A percentile compares a stretch with the other conserved stretches of the same genome.
Conservation (phyloP, 495 filamentous ascomycete genomes). For the Podospora pseudoanserina region DNA sequence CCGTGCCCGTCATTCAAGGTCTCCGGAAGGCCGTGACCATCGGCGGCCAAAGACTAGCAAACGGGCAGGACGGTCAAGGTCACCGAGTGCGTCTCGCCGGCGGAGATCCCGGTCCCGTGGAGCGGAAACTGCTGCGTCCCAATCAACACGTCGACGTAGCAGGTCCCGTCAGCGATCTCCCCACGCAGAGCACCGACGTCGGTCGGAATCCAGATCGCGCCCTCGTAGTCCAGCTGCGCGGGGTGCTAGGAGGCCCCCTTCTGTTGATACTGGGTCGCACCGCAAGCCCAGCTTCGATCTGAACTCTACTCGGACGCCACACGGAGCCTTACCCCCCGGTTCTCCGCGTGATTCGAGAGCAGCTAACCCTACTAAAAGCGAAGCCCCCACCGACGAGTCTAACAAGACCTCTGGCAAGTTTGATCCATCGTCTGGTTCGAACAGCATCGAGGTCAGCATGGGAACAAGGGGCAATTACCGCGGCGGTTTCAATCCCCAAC, state of each 20-base stretch:
- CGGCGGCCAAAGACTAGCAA: slow-evolving; percentile 24
- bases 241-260: slow-evolving; percentile 32
- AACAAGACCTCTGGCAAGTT: slow-evolving; percentile 21
- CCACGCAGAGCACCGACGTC: slow-evolving; percentile 25
- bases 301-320: slow-evolving; percentile 28
- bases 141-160: slow-evolving; percentile 16
- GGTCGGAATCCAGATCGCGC: slow-evolving; percentile 40
- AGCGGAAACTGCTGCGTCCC: slow-evolving; percentile 2
- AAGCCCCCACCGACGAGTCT: slow-evolving; percentile 33
- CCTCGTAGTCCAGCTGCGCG: slow-evolving; percentile 25
- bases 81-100: slow-evolving; percentile 27
- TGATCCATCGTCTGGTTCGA: slow-evolving; percentile 43
- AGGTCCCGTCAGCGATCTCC: slow-evolving; percentile 34
- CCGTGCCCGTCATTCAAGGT: slow-evolving; percentile 30
- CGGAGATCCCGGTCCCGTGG: slow-evolving; percentile 26
- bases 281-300: slow-evolving; percentile 33
- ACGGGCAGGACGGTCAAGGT: slow-evolving; percentile 31
- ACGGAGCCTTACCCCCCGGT: slow-evolving; percentile 28
- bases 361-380: slow-evolving; percentile 36
- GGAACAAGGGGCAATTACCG: slow-evolving; percentile 39
- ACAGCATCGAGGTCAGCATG: slow-evolving; percentile 48
- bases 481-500: slow-evolving; percentile 36
- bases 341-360: slow-evolving; percentile 38
- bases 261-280: slow-evolving; percentile 36
- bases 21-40: slow-evolving; percentile 27